Base-by-base conservation (phyloP, 148 eudicot species). In the Fagopyrum tataricum region DNA sequence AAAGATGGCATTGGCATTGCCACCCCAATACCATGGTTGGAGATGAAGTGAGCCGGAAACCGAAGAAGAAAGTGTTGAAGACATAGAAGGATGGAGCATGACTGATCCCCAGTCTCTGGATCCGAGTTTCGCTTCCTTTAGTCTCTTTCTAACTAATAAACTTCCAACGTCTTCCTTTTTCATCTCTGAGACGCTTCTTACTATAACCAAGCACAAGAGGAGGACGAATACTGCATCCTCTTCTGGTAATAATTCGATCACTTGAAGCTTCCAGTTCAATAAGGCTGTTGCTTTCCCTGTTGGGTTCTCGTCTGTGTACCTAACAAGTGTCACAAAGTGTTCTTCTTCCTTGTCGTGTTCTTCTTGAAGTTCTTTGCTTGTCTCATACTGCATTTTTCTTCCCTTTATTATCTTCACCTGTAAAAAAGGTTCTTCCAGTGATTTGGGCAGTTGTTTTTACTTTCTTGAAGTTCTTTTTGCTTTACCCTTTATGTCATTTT, bases 281-380 rank as follows among this genome's bases (percentile, higher is more conserved):
- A 95, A 92, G 44, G 93, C 97, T 0, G 98, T 91, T 62, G 98
- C 98, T 79, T 85, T 91, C 66, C 98, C 98, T 40, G 44, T 78
- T 5, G 92, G 96, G 81, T 83, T 80, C 21, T 91, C 98, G 10
- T 91, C 96, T 7, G 96, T 81, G 86, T 73, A 84, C 70, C 97
- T 83, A 47, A 95, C 77, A 4, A 95, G 76, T 0, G 97, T 95
- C 76, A 95, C 84, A 71, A 85, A 95, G 17, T 79, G 91, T 44
- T 87, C 87, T 73, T 90, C 98, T 53, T 84, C 89, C 13, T 14
- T 70, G 49, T 70, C 77, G 5, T 64, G 75, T 26, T 69, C 73
- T 15, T 68, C 73, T 15, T 68, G 73, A 58, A 69, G 72, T 47
- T 77, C 81, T 77, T 79, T 59, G 41, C 82, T 77, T 64, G 78